Percentiles rank a stretch among this genome's conserved stretches.
Evolutionary conservation across 306 rosid species (phyloP).

Genomic region (Prunus padus): DNA sequence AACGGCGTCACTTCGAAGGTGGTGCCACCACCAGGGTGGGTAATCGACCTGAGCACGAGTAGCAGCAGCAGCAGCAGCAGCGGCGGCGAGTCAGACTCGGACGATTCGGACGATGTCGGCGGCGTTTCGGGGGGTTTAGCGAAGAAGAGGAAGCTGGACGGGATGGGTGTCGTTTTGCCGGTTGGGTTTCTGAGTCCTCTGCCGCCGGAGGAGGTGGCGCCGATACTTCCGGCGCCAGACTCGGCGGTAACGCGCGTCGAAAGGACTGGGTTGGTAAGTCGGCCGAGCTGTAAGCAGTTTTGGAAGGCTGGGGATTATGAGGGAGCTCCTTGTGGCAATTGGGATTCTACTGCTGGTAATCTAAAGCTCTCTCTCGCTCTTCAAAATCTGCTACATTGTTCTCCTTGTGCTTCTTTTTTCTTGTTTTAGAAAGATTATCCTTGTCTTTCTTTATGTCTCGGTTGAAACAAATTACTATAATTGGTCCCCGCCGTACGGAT

Average conservation of each 20-base stretch:
- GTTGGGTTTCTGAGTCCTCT: constrained; percentile 45
- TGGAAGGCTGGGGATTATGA: constrained; percentile 98
- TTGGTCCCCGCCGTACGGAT: no score
- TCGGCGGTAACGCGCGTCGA: constrained; percentile 7
- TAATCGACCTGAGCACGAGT: constrained; percentile 50
- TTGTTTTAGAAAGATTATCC: no score
- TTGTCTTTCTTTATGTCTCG: no score
- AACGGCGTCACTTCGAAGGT: constrained; percentile 5
- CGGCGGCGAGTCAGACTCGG: constrained; percentile 40
- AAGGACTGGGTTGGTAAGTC: not conserved
- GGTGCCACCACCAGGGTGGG: constrained; percentile 14
- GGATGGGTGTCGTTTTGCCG: constrained; percentile 48
- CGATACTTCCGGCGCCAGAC: constrained; percentile 27
- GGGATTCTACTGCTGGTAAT: constrained; percentile 56
- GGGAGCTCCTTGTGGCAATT: constrained; percentile 35
- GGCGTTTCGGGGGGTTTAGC: constrained; percentile 24
- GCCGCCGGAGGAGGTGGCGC: constrained; percentile 2
- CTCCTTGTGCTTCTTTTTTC: not conserved
- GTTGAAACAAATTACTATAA: no score
- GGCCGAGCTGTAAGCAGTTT: constrained; percentile 54
- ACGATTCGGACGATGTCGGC: not conserved
- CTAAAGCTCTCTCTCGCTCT: not conserved
- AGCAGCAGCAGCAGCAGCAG: constrained; percentile 43
- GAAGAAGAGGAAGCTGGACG: constrained; percentile 42
- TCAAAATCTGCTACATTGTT: not conserved